Percentiles rank a stretch among this genome's conserved stretches.
Conservation (phyloP, 306 rosid genomes). For the Urtica urens region DNA sequence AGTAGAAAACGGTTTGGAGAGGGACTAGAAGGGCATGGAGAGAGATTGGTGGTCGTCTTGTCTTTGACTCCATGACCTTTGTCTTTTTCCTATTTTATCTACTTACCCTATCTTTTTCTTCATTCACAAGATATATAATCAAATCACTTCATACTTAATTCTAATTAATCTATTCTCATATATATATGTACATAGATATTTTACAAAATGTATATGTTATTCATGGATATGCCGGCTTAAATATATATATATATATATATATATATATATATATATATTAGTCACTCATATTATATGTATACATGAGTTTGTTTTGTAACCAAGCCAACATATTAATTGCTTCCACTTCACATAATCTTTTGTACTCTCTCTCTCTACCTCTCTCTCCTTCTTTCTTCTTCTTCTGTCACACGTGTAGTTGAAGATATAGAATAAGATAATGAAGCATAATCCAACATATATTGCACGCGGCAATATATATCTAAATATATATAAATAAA, state of each 20-base stretch:
- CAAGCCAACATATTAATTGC: slow-evolving; percentile 61
- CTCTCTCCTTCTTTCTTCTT: slow-evolving; percentile 13
- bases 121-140: slow-evolving; percentile 55
- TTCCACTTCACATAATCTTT: slow-evolving; percentile 76
- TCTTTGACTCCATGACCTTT: slow-evolving; percentile 70
- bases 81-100: slow-evolving; percentile 12
- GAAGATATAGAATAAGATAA: slow-evolving; percentile 31
- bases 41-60: slow-evolving; percentile 55
- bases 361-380: background rate
- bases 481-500: slow-evolving; percentile 7
- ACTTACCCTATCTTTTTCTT: slow-evolving; percentile 33
- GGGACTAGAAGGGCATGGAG: slow-evolving; percentile 41
- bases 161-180: background rate
- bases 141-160: background rate
- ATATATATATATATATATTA: too few relatives aligned
- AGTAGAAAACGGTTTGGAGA: slow-evolving; percentile 94
- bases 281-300: background rate
- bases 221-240: too few relatives aligned
- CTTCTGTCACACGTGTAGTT: slow-evolving; percentile 44
- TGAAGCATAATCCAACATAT: slow-evolving; percentile 11
- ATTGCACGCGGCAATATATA: slow-evolving; percentile 14
- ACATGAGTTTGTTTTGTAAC: slow-evolving; percentile 36
- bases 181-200: background rate
- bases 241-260: too few relatives aligned
- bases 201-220: background rate